Base-by-base conservation (phyloP, 352 stramenopile genomes). In the Paralagenidium karlingii region DNA sequence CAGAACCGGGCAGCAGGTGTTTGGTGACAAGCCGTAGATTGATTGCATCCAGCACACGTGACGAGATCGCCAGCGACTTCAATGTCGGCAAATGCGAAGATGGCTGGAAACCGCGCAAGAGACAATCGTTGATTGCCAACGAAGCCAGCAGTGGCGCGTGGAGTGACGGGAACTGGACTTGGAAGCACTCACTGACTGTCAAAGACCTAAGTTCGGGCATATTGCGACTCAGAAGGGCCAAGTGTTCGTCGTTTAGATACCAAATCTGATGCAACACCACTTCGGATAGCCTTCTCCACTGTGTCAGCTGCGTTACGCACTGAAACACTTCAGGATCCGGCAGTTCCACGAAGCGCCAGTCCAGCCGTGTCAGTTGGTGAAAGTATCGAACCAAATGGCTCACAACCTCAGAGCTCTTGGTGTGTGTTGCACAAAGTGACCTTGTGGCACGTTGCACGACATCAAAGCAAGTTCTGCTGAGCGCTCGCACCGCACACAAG, bases 111-210 rank as follows among this genome's bases (percentile, higher is more conserved):
- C 52, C 43, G 2, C 42, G 58, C 9, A 81, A 20, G 8, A 65
- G 50, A 16, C 68, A 76, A 32, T 76, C 55, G 5, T 69, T 37
- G 5, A 87, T 46, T 8, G 58, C 30, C 10, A 87, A 18, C 8
- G 25, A 38, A 16, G 38, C 51, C 22, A 68, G 55, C 39, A 74
- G 39, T 3, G 55, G 43, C 3, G 52, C 54, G 7, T 49, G 11
- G 20, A 84, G 59, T 12, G 56, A 43, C 1, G 63, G 73, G 10
- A 61, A 50, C 40, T 68, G 61, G 42, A 87, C 43, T 31, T 80
- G 56, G 43, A 68, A 75, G 43, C 73, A 87, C 40, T 82, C 52
- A 1, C 47, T 34, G 45, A 84, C 52, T 9, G 41, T 45, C 25
- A 87, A 41, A 29, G 45, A 55, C 39, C 67, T 60, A 24, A 87